Conservation (phyloP, 1,139 yeast species). For the Hemisphaericaspora xylanilytica region DNA sequence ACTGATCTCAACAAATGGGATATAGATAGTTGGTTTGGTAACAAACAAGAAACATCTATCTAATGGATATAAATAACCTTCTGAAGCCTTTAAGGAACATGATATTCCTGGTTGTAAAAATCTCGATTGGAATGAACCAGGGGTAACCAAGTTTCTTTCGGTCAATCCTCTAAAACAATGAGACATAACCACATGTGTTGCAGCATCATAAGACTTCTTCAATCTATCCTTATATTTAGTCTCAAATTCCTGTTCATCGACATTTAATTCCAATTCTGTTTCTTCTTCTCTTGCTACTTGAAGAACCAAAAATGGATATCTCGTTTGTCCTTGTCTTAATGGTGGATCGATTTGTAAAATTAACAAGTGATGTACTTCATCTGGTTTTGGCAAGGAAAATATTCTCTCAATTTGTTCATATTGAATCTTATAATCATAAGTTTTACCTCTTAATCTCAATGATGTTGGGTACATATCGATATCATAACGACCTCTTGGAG, state of each 20-base stretch:
- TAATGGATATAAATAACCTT: constrained; percentile 86
- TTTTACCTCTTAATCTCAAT: constrained; percentile 91
- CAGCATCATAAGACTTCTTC: constrained; percentile 74
- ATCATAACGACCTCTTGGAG: constrained; percentile 98
- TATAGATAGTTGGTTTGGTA: constrained; percentile 90
- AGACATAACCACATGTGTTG: constrained; percentile 82
- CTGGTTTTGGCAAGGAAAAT: constrained; percentile 90
- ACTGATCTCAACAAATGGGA: constrained; percentile 80
- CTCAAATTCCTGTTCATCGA: constrained; percentile 80
- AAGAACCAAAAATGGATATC: constrained; percentile 87
- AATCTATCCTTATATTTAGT: constrained; percentile 73
- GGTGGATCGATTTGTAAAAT: constrained; percentile 96
- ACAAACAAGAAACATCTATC: constrained; percentile 89
- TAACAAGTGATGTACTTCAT: constrained; percentile 84
- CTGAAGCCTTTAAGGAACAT: constrained; percentile 92
- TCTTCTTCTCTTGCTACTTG: constrained; percentile 91
- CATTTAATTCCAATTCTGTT: constrained; percentile 83
- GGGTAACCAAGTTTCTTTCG: constrained; percentile 79
- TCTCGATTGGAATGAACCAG: constrained; percentile 78
- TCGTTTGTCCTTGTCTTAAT: constrained; percentile 83
- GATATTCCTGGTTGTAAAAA: constrained; percentile 80
- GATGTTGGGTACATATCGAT: constrained; percentile 89
- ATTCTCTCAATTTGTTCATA: constrained; percentile 87
- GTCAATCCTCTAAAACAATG: constrained; percentile 90
- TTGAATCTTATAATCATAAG: constrained; percentile 94